These are phyloP conservation scores for Citrus unshiu DNA, from an alignment of 345 rosid genomes.

Conservation along the genomic window DNA sequence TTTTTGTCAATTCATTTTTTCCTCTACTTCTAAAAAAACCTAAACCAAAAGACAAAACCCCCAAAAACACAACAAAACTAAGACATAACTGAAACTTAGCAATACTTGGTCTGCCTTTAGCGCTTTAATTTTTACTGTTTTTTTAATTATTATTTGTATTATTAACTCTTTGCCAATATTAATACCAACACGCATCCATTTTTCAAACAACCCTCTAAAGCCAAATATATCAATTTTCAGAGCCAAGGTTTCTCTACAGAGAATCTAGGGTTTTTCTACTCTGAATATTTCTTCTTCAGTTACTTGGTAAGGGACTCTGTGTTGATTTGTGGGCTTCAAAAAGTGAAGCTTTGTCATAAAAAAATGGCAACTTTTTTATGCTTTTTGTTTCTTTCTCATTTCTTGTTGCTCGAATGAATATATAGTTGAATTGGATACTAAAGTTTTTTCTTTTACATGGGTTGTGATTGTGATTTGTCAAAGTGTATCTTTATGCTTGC, in stretches of 20 bases:
- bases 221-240: background rate
- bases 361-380: background rate
- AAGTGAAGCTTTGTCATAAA: background rate
- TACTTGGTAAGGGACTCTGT: slow-evolving; percentile 28
- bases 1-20: background rate
- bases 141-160: too few relatives aligned
- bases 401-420: background rate
- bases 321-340: slow-evolving; percentile 11
- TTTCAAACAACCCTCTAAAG: background rate
- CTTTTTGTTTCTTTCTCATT: background rate
- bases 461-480: background rate
- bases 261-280: slow-evolving; percentile 36
- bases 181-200: background rate
- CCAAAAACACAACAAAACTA: background rate
- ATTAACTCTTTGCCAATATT: background rate
- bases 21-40: background rate
- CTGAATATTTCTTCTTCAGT: slow-evolving; percentile 31
- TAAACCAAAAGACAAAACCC: background rate
- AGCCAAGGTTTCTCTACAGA: background rate
- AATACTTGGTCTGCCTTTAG: background rate
- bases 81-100: background rate
- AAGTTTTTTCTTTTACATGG: background rate
- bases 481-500: background rate
- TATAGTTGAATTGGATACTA: background rate
- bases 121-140: background rate